Percentiles rank a stretch among this genome's conserved stretches.
These are phyloP conservation scores for Candida hispaniensis DNA, from an alignment of 805 yeast species.

Conservation along the genomic window DNA sequence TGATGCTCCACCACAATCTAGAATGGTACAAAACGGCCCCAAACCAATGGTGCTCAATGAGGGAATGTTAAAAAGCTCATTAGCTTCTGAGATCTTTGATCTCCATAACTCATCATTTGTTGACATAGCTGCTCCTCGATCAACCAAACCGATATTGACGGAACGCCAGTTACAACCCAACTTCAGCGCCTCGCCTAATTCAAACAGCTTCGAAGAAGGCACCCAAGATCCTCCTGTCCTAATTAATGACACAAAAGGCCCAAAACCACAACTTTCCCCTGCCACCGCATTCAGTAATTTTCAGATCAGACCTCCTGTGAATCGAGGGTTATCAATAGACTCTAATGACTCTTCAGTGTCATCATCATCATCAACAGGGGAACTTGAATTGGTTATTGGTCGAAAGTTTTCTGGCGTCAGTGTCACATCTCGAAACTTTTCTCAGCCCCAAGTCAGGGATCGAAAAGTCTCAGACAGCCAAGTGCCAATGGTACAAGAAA, in stretches of 20 bases:
- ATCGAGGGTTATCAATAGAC: slow-evolving; percentile 10
- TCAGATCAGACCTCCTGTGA: slow-evolving; percentile 7
- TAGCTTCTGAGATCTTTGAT: slow-evolving; percentile 12
- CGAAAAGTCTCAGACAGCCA: too few species aligned
- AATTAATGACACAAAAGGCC: too few species aligned
- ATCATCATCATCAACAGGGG: slow-evolving; percentile 12
- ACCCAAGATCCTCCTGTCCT: too few species aligned
- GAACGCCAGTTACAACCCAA: slow-evolving; percentile 8
- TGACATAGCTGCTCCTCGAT: slow-evolving; percentile 13
- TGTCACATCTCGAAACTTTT: too few species aligned
- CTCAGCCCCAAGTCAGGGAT: too few species aligned
- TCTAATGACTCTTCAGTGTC: slow-evolving; percentile 15
- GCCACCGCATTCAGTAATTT: too few species aligned
- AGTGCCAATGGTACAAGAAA: too few species aligned
- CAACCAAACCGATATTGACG: slow-evolving; percentile 7
- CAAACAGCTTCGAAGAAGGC: slow-evolving; percentile 1
- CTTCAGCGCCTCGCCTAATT: too few species aligned
- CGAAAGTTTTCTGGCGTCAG: slow-evolving; percentile 2
- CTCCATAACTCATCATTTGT: slow-evolving; percentile 12
- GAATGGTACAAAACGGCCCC: too few species aligned
- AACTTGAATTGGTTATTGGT: slow-evolving; percentile 8
- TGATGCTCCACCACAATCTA: too few species aligned
- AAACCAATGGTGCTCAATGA: slow-evolving; percentile 10
- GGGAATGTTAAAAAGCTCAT: slow-evolving; percentile 5
- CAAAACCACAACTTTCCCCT: too few species aligned